Percentiles rank a stretch among this genome's conserved stretches.
Evolutionary conservation across 257 asterid genomes (phyloP).

Genomic region (Solanum dulcamara): DNA sequence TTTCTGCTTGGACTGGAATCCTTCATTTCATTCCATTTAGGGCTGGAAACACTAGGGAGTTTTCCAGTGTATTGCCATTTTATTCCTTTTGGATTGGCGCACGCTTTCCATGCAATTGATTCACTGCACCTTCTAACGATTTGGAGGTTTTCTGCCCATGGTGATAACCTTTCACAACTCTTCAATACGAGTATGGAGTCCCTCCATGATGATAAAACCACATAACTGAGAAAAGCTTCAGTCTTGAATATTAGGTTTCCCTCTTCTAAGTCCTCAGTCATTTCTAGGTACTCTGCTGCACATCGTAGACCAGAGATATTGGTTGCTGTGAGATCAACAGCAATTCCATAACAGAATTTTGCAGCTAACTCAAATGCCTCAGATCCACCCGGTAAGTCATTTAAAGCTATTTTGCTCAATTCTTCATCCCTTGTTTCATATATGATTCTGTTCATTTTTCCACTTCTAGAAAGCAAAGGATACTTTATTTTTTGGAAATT

Average conservation of each 20-base stretch:
- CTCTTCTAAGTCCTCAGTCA: slow-evolving; percentile 96
- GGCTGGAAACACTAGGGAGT: slow-evolving; percentile 54
- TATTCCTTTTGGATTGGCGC: slow-evolving; percentile 92
- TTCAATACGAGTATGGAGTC: slow-evolving; percentile 77
- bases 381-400: slow-evolving; percentile 86
- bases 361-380: slow-evolving; percentile 89
- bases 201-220: slow-evolving; percentile 86
- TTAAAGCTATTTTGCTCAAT: slow-evolving; percentile 35
- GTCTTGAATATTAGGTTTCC: slow-evolving; percentile 92
- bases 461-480: slow-evolving; percentile 89
- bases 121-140: slow-evolving; percentile 86
- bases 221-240: slow-evolving; percentile 92
- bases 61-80: slow-evolving; percentile 87
- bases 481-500: slow-evolving; percentile 29
- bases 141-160: slow-evolving; percentile 94
- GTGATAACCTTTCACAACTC: slow-evolving; percentile 68
- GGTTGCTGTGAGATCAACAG: slow-evolving; percentile 75
- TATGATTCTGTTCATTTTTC: slow-evolving; percentile 65
- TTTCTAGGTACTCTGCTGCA: slow-evolving; percentile 83
- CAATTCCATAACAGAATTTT: slow-evolving; percentile 84
- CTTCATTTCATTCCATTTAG: slow-evolving; percentile 70
- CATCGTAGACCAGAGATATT: slow-evolving; percentile 82
- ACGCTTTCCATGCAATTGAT: slow-evolving; percentile 95
- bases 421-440: slow-evolving; percentile 60
- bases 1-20: slow-evolving; percentile 66